phyloP scores from a whole-genome alignment of 2,329 filamentous ascomycete genomes.

The Rachicladosporium sp. region DNA sequence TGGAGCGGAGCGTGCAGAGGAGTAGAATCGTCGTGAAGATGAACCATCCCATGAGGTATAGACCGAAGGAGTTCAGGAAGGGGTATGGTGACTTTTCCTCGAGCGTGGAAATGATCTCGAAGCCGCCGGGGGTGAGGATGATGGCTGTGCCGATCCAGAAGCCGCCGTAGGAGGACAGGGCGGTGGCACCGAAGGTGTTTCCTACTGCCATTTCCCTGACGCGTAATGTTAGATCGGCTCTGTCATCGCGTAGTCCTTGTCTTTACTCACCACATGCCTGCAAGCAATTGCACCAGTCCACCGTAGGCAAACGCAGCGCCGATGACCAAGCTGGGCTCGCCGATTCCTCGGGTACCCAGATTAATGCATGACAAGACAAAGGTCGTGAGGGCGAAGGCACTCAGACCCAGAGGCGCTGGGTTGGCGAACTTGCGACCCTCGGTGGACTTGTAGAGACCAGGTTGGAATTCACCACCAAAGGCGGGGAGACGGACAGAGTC shows the following conservation, averaged over 20 bases:
- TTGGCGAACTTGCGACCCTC: slow-evolving; percentile 40
- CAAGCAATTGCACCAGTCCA: slow-evolving; percentile 39
- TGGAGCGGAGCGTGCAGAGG: slow-evolving; percentile 43
- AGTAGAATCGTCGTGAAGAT: slow-evolving; percentile 47
- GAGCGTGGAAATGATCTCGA: slow-evolving; percentile 36
- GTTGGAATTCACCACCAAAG: slow-evolving; percentile 42
- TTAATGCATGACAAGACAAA: slow-evolving; percentile 46
- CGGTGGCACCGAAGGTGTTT: slow-evolving; percentile 52
- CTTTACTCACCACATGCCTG: slow-evolving; percentile 36
- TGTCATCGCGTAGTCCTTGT: too few species aligned
- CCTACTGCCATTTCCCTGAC: slow-evolving; percentile 42
- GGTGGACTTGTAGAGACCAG: slow-evolving; percentile 33
- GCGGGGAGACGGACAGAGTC: slow-evolving; percentile 35
- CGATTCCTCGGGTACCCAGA: slow-evolving; percentile 30
- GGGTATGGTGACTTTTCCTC: slow-evolving; percentile 22
- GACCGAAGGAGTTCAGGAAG: slow-evolving; percentile 42
- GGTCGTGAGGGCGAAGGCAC: slow-evolving; percentile 54
- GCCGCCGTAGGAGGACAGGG: slow-evolving; percentile 48
- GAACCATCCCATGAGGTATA: slow-evolving; percentile 49
- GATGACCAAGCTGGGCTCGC: slow-evolving; percentile 34
- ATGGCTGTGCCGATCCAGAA: slow-evolving; percentile 52
- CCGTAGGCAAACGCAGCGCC: slow-evolving; percentile 38
- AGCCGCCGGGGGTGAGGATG: slow-evolving; percentile 43
- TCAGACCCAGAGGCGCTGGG: slow-evolving; percentile 47
- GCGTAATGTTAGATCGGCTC: neutral